Conservation (phyloP, 306 rosid genomes). For the Nissolia schottii region DNA sequence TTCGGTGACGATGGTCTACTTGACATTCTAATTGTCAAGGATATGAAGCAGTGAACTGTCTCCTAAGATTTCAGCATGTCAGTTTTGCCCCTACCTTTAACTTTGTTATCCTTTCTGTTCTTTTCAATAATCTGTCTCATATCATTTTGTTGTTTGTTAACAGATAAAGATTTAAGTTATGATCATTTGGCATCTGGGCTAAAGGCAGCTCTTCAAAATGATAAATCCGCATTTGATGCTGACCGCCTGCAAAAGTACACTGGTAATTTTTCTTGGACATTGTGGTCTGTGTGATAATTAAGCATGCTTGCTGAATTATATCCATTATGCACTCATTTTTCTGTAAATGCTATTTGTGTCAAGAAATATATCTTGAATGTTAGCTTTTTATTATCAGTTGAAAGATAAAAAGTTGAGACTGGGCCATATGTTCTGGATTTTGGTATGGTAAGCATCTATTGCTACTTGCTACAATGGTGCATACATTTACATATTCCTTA, state of each 20-base stretch:
- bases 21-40: slow-evolving; percentile 3
- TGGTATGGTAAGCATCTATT: not conserved
- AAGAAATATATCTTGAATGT: not conserved
- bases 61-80: not conserved
- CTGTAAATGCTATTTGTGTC: not conserved
- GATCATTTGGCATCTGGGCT: slow-evolving; percentile 83
- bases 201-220: slow-evolving; percentile 67
- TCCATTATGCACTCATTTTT: not conserved
- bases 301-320: not conserved
- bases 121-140: not conserved
- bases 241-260: slow-evolving; percentile 85
- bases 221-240: slow-evolving; percentile 80
- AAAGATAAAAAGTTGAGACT: not conserved
- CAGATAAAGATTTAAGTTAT: slow-evolving; percentile 80
- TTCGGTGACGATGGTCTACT: not conserved
- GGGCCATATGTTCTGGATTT: not conserved
- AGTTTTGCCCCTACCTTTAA: not conserved
- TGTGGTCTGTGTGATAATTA: not conserved
- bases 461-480: not conserved
- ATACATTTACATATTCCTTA: not conserved
- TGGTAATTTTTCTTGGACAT: slow-evolving; percentile 40
- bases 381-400: not conserved
- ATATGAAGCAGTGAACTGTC: not conserved
- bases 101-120: slow-evolving; percentile 3
- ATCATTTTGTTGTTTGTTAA: slow-evolving; percentile 4